Evolutionary conservation across 2,329 filamentous ascomycete genomes (phyloP).

Genomic region (Xylaria sp.): DNA sequence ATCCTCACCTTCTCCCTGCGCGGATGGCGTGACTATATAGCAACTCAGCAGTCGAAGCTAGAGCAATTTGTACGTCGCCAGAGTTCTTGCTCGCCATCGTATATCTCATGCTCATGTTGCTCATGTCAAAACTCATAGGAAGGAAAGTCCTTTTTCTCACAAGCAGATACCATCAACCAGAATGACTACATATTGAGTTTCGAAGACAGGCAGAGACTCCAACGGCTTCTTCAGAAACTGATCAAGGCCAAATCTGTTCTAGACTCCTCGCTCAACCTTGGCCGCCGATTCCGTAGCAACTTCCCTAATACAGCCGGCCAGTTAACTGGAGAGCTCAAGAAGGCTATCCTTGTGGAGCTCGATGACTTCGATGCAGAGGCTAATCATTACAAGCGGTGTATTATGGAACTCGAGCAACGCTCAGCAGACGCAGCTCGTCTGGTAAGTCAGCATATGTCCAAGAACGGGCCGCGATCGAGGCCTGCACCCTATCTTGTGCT

Average conservation of each 20-base stretch:
- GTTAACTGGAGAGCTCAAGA: neutral
- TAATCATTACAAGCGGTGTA: neutral
- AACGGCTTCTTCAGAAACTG: neutral
- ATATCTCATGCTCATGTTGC: neutral
- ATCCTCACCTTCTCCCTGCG: neutral
- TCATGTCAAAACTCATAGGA: neutral
- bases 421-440: neutral
- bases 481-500: neutral
- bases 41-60: neutral
- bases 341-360: neutral
- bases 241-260: neutral
- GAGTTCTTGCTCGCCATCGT: neutral
- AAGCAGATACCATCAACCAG: neutral
- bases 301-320: neutral
- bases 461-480: neutral
- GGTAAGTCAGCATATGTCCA: neutral
- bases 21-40: neutral
- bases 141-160: neutral
- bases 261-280: neutral
- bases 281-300: neutral
- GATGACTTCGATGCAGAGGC: conserved; percentile 9
- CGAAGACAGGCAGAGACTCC: neutral
- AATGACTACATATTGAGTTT: conserved; percentile 1
- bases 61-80: neutral
- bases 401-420: conserved; percentile 4